These are phyloP conservation scores for Clarireedia paspali DNA, from an alignment of 2,329 filamentous ascomycete genomes.

Conservation along the genomic window DNA sequence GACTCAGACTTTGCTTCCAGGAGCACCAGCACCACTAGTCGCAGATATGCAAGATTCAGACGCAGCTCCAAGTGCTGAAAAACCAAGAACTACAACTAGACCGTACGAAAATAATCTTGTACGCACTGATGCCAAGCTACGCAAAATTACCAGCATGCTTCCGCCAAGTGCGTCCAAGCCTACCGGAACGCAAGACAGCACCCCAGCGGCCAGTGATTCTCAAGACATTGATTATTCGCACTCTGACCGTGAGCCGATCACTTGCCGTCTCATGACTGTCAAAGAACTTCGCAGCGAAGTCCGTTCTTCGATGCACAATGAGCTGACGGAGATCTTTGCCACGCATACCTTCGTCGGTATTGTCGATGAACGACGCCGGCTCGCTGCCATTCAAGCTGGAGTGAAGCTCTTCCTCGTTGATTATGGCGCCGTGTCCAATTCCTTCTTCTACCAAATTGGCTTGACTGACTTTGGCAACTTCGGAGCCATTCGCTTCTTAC, in stretches of 20 bases:
- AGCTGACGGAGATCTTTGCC: conserved; percentile 79
- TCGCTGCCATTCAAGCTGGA: conserved; percentile 88
- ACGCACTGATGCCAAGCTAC: conserved; percentile 77
- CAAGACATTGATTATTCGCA: conserved; percentile 63
- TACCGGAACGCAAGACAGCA: conserved; percentile 15
- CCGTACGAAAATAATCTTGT: conserved; percentile 83
- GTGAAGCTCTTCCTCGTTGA: conserved; percentile 90
- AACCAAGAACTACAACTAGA: conserved; percentile 43
- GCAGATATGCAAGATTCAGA: conserved; percentile 16
- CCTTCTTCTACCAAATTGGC: conserved; percentile 93
- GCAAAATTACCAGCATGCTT: conserved; percentile 97
- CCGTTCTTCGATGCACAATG: conserved; percentile 73
- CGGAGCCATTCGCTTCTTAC: conserved; percentile 71
- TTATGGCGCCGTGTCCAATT: conserved; percentile 77
- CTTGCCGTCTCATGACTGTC: conserved; percentile 73
- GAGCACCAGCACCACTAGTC: conserved; percentile 38
- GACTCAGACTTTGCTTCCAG: conserved; percentile 83
- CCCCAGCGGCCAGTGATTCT: conserved; percentile 15
- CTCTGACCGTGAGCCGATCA: conserved; percentile 59
- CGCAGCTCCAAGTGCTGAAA: conserved; percentile 12
- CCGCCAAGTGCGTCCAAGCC: conserved; percentile 41
- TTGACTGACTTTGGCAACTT: conserved; percentile 96
- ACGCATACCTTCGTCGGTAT: conserved; percentile 90
- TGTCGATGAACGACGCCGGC: conserved; percentile 76
- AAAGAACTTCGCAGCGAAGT: conserved; percentile 78